Base-by-base conservation (phyloP, 768 basidiomycete species). In the Boletellus ananiceps region DNA sequence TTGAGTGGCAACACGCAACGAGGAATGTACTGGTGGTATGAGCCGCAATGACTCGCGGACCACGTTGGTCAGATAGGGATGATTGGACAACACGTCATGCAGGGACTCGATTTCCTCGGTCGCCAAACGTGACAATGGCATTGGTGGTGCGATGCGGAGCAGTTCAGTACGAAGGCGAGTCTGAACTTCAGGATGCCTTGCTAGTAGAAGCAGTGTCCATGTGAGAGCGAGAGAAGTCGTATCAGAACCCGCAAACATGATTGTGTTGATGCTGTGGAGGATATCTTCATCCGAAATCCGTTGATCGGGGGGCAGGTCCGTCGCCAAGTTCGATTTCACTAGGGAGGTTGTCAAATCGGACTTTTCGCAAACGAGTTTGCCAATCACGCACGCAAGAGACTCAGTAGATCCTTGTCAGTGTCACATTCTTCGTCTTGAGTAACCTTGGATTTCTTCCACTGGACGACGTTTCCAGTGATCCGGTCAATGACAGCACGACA, bases 221-320 rank as follows among this genome's bases (percentile, higher is more conserved):
- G 88, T 88, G 38, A 95, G 69, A 5, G 84, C 78, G 25, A 93
- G 79, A 2, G 88, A 87, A 11, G 86, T 86, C 0, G 91, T 90
- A 59, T 94, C 91, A 12, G 92, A 89, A 4, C 93, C 93, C 18
- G 87, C 90, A 63, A 93, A 91, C 76, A 93, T 82, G 65, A 94
- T 88, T 0, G 91, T 93, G 57, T 88, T 90, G 66, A 94, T 83
- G 51, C 83, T 92, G 60, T 89, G 74, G 11, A 93, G 74, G 44
- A 94, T 84, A 59, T 95, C 93, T 27, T 86, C 82, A 60, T 96
- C 93, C 0, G 91, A 86, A 56, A 95, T 83, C 32, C 84, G 79
- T 54, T 86, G 81, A 42, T 86, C 82, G 0, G 72, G 71, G 29
- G 82, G 75, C 14, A 89, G 70, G 51, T 92, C 87, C 0, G 72